phyloP scores from a whole-genome alignment of 139 green algal species.

The Eudorina sp. region DNA sequence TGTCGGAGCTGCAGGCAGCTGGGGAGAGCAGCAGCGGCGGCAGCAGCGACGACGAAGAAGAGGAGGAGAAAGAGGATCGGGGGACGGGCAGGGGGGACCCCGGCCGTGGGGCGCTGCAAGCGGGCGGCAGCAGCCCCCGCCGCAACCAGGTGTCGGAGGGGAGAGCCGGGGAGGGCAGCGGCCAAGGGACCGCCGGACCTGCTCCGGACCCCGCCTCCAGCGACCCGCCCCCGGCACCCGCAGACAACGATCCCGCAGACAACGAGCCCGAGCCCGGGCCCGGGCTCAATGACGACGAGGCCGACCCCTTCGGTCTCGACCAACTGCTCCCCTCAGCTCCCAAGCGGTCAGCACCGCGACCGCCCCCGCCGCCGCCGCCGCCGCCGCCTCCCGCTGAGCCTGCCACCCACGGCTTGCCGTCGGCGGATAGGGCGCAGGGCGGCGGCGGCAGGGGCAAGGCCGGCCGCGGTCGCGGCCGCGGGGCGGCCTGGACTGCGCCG shows the following conservation, averaged over 20 bases:
- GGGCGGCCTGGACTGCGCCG: not conserved
- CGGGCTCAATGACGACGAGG: conserved; percentile 49
- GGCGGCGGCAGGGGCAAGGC: not conserved
- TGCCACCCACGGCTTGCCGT: not conserved
- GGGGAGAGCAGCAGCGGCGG: not conserved
- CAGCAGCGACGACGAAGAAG: conserved; percentile 6
- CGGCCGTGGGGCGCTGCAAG: no score
- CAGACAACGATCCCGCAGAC: no score
- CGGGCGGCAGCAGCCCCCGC: not conserved
- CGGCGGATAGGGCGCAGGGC: not conserved
- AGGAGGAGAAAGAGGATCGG: no score
- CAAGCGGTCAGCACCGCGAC: not conserved
- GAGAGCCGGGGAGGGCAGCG: not conserved
- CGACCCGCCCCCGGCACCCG: not conserved
- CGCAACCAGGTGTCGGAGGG: not conserved
- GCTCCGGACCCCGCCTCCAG: not conserved
- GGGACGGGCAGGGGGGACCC: no score
- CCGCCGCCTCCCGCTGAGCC: not conserved
- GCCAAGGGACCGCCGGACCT: not conserved
- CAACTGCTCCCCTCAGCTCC: conserved; percentile 43
- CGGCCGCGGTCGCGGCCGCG: not conserved
- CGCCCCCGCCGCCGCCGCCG: conserved; percentile 3
- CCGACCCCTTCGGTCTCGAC: conserved; percentile 75
- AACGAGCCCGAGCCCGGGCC: not conserved
- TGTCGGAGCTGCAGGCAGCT: not conserved